Conservation (phyloP, 108 stramenopile genomes). For the Seminavis robusta region DNA sequence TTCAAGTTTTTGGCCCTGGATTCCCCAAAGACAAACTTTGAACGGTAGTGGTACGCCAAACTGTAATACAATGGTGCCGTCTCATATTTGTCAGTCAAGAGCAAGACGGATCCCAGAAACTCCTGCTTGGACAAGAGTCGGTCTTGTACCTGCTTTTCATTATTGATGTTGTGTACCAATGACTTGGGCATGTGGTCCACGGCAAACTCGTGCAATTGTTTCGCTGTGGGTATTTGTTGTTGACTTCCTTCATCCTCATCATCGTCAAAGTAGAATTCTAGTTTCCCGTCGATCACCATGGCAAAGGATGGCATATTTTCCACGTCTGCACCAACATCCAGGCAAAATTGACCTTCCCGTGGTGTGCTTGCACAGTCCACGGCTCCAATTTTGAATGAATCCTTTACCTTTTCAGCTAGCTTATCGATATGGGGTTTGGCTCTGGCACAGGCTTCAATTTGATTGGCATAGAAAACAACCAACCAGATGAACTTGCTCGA, state of each 20-base stretch:
- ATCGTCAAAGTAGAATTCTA: constrained; percentile 20
- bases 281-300: constrained; percentile 57
- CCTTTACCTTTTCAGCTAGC: constrained; percentile 45
- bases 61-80: constrained; percentile 63
- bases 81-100: constrained; percentile 81
- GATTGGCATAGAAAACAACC: constrained; percentile 60
- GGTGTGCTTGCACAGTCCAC: constrained; percentile 54
- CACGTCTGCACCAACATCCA: constrained; percentile 26
- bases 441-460: constrained; percentile 21
- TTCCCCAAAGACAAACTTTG: constrained; percentile 64
- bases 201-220: constrained; percentile 59
- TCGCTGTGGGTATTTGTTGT: constrained; percentile 20
- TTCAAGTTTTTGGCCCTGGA: constrained; percentile 65
- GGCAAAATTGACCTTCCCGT: constrained; percentile 53
- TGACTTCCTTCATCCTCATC: not conserved
- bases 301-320: constrained; percentile 53
- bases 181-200: constrained; percentile 45
- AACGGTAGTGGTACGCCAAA: constrained; percentile 67
- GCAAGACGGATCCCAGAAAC: constrained; percentile 31
- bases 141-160: constrained; percentile 37
- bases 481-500: constrained; percentile 67
- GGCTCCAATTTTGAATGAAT: constrained; percentile 69
- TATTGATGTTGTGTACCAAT: constrained; percentile 67
- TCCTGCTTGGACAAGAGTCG: constrained; percentile 35
- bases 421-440: constrained; percentile 32